Percentiles rank a stretch among this genome's conserved stretches.
phyloP scores from a whole-genome alignment of 163 green algal species.

The Scenedesmus sp. region DNA sequence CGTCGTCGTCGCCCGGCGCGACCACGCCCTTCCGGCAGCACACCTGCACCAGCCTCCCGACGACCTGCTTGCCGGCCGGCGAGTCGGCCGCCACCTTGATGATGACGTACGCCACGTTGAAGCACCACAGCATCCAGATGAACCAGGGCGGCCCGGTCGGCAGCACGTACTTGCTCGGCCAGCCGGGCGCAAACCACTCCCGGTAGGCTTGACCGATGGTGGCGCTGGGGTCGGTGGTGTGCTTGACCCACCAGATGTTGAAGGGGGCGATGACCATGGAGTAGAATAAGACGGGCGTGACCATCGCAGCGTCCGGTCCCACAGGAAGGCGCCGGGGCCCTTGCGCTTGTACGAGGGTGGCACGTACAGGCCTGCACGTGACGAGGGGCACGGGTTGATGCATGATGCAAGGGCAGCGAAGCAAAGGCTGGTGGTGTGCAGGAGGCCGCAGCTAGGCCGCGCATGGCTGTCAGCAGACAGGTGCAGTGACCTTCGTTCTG shows the following conservation, averaged over 20 bases:
- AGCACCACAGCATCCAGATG: slow-evolving; percentile 57
- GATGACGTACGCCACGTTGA: slow-evolving; percentile 53
- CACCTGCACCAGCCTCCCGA: not conserved
- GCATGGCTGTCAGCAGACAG: too few relatives aligned
- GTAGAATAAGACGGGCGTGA: slow-evolving; percentile 41
- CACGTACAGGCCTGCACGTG: not conserved
- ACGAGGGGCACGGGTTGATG: too few relatives aligned
- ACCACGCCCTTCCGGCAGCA: not conserved
- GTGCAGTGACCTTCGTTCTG: too few relatives aligned
- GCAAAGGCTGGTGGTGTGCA: too few relatives aligned
- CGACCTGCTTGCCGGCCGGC: not conserved
- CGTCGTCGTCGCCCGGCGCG: not conserved
- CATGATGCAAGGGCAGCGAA: too few relatives aligned
- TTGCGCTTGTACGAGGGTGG: slow-evolving; percentile 27
- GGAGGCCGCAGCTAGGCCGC: too few relatives aligned
- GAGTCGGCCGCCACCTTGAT: not conserved
- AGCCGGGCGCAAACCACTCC: slow-evolving; percentile 29
- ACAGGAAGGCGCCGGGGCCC: slow-evolving; percentile 25
- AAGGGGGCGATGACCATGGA: slow-evolving; percentile 30
- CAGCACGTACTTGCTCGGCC: slow-evolving; percentile 46
- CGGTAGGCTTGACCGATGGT: not conserved
- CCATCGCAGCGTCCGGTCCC: slow-evolving; percentile 39
- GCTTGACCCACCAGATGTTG: slow-evolving; percentile 14
- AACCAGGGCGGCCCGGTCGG: slow-evolving; percentile 52
- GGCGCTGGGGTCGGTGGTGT: not conserved